phyloP scores from a whole-genome alignment of 257 asterid species.

The Scutellaria minor region DNA sequence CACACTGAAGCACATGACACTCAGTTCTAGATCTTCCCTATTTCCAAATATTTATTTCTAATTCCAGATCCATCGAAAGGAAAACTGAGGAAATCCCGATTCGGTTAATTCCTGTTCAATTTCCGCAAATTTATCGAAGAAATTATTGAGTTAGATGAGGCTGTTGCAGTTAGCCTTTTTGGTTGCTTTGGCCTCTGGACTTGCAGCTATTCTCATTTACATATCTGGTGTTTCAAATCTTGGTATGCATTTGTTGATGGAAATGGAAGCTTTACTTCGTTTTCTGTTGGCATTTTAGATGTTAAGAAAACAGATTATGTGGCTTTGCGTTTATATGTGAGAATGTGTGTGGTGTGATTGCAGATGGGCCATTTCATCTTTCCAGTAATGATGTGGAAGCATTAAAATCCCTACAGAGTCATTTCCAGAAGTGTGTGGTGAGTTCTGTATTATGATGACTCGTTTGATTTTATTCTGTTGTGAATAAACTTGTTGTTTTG shows the following conservation, averaged over 20 bases:
- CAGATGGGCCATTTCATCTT: conserved; percentile 55
- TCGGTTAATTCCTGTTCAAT: neutral
- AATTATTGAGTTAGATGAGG: conserved; percentile 54
- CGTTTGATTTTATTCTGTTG: neutral
- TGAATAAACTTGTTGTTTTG: conserved; percentile 5
- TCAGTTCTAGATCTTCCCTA: conserved; percentile 19
- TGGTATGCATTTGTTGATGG: conserved; percentile 35
- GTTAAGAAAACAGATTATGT: neutral
- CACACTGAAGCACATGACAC: neutral
- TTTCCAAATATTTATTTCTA: conserved; percentile 12
- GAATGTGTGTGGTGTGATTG: conserved; percentile 25
- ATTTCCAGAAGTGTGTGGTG: conserved; percentile 86
- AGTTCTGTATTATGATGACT: conserved; percentile 37
- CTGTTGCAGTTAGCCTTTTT: conserved; percentile 63
- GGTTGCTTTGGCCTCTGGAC: conserved; percentile 74
- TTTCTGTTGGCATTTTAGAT: conserved; percentile 1
- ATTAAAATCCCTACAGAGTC: conserved; percentile 58
- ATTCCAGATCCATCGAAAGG: conserved; percentile 27
- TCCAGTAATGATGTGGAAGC: conserved; percentile 71
- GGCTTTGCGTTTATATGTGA: conserved; percentile 9
- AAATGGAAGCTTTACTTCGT: neutral
- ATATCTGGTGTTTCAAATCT: conserved; percentile 60
- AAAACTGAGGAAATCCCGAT: neutral
- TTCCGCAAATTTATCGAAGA: conserved; percentile 10
- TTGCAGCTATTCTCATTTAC: conserved; percentile 70